phyloP scores from a whole-genome alignment of 371 early-diverging fungal species.

The Aphelidium insulamus region DNA sequence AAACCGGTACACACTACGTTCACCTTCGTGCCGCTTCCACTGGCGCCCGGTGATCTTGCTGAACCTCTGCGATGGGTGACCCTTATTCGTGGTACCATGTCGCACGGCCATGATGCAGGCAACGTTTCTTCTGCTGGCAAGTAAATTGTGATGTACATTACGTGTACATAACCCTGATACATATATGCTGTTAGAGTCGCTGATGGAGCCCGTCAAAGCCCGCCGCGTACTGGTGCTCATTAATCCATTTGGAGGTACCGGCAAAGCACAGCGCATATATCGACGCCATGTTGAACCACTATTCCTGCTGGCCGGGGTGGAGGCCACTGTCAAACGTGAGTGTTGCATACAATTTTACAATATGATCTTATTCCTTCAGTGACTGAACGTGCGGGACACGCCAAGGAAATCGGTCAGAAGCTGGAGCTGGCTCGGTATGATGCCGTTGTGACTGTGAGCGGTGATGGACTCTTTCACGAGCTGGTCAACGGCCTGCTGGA shows the following conservation, averaged over 20 bases:
- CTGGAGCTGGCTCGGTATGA: conserved; percentile 27
- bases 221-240: too few relatives aligned
- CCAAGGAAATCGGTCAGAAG: conserved; percentile 30
- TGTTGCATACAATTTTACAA: neutral
- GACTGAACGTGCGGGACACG: conserved; percentile 36
- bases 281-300: conserved; percentile 32
- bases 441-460: conserved; percentile 39
- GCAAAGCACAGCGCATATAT: conserved; percentile 30
- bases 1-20: too few relatives aligned
- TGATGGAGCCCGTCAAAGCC: too few relatives aligned
- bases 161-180: too few relatives aligned
- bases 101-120: too few relatives aligned
- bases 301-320: conserved; percentile 32
- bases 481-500: conserved; percentile 44
- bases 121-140: too few relatives aligned
- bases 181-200: too few relatives aligned
- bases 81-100: too few relatives aligned
- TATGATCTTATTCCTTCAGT: conserved; percentile 10
- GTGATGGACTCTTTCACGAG: conserved; percentile 63
- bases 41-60: too few relatives aligned
- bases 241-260: conserved; percentile 54
- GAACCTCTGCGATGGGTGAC: too few relatives aligned
- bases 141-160: too few relatives aligned
- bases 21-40: too few relatives aligned
- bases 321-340: conserved; percentile 28